Conservation (phyloP, 179 eudicot genomes). For the Beta lomatogona region DNA sequence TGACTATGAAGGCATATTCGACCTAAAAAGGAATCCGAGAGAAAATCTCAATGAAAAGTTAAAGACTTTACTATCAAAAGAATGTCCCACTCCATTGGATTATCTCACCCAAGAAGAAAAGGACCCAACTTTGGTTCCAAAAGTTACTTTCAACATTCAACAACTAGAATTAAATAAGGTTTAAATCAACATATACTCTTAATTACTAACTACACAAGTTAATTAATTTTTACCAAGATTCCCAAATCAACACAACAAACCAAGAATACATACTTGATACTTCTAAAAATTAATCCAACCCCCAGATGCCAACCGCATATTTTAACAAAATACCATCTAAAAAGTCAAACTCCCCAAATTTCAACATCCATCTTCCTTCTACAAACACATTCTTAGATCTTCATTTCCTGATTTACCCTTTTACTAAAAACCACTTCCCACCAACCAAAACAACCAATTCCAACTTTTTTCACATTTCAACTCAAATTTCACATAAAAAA, state of each 20-base stretch:
- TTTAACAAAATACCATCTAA: neutral
- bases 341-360: conserved; percentile 33
- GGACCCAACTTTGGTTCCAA: conserved; percentile 29
- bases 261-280: neutral
- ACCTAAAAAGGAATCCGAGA: neutral
- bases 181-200: conserved; percentile 18
- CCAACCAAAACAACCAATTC: conserved; percentile 4
- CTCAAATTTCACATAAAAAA: neutral
- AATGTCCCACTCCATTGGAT: conserved; percentile 25
- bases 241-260: conserved; percentile 22
- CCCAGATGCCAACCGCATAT: conserved; percentile 17
- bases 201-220: conserved; percentile 10
- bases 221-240: conserved; percentile 23
- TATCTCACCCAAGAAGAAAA: conserved; percentile 21
- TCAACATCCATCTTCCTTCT: conserved; percentile 5
- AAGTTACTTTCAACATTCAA: conserved; percentile 28
- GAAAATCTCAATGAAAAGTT: conserved; percentile 16
- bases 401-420: conserved; percentile 20
- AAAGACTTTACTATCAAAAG: conserved; percentile 22
- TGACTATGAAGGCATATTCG: conserved; percentile 20
- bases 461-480: neutral
- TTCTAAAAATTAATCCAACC: conserved; percentile 13
- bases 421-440: neutral
- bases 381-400: conserved; percentile 22
- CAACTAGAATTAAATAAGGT: conserved; percentile 12